A percentile compares a stretch with the other conserved stretches of the same genome.
phyloP scores from a whole-genome alignment of 768 basidiomycete species.

The Lentinula detonsa region DNA sequence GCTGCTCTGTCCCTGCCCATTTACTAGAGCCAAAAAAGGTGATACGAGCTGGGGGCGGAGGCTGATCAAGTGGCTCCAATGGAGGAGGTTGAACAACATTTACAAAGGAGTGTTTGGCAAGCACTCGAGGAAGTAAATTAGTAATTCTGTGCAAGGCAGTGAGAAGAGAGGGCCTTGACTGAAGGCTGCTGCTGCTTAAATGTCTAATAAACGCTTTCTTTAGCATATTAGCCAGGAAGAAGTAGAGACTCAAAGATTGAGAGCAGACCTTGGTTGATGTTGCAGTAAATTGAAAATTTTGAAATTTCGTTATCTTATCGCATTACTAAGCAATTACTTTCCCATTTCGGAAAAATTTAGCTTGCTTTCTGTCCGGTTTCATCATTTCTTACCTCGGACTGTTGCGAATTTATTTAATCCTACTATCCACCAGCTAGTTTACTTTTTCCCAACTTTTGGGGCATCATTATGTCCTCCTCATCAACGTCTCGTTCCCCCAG shows the following conservation, averaged over 20 bases:
- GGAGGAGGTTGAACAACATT: constrained; percentile 27
- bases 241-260: not conserved
- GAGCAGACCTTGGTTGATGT: not conserved
- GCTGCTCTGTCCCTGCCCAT: constrained; percentile 43
- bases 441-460: not conserved
- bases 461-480: constrained; percentile 48
- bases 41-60: not conserved
- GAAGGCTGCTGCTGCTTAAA: not conserved
- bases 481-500: constrained; percentile 69
- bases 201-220: not conserved
- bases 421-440: not conserved
- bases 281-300: not conserved
- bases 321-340: not conserved
- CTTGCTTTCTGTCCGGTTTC: not conserved
- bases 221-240: not conserved
- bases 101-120: constrained; percentile 29
- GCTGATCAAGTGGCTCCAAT: constrained; percentile 39
- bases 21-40: constrained; percentile 56
- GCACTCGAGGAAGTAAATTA: constrained; percentile 38
- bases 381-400: not conserved
- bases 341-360: not conserved
- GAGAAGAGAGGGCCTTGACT: constrained; percentile 13
- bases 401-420: not conserved
- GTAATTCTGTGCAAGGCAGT: constrained; percentile 45
- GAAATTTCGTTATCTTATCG: not conserved